Evolutionary conservation across 2,329 filamentous ascomycete species (phyloP).

Genomic region (Seiridium cupressi): DNA sequence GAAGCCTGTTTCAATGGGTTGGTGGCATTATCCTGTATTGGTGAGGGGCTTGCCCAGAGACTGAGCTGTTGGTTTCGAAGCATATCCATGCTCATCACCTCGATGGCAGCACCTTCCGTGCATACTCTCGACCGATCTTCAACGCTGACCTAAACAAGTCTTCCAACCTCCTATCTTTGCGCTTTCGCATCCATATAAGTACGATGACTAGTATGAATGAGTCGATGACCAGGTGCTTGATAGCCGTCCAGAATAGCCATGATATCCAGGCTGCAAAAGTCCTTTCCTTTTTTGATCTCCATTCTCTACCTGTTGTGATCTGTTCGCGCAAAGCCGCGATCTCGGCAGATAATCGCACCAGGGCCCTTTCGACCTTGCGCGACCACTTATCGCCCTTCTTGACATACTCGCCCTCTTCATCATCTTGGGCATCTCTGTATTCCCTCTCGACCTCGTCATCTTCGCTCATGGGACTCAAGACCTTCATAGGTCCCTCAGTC

Average conservation of each 20-base stretch:
- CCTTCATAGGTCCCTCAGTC: conserved; percentile 59
- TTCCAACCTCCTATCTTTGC: conserved; percentile 69
- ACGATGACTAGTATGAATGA: conserved; percentile 63
- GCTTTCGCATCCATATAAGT: conserved; percentile 69
- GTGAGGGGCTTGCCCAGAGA: neutral
- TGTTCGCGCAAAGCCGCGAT: conserved; percentile 91
- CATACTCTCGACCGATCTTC: conserved; percentile 55
- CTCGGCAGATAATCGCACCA: conserved; percentile 89
- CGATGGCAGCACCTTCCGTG: conserved; percentile 56
- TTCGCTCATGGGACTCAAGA: conserved; percentile 84
- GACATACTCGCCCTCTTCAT: conserved; percentile 35
- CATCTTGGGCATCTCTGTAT: conserved; percentile 42
- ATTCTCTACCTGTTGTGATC: conserved; percentile 73
- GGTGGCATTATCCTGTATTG: too few species aligned
- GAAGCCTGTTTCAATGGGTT: too few species aligned
- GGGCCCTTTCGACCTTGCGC: conserved; percentile 76
- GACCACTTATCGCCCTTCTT: conserved; percentile 65
- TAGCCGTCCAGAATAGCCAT: conserved; percentile 66
- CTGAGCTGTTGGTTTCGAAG: neutral
- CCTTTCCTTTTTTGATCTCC: conserved; percentile 63
- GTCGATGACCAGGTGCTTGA: conserved; percentile 76
- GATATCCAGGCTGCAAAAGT: conserved; percentile 68
- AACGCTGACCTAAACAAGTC: conserved; percentile 69
- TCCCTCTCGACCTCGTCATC: conserved; percentile 66
- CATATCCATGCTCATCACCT: conserved; percentile 36